Evolutionary conservation across 164 flowering plant species (phyloP).

Genomic region (Brasenia schreberi): DNA sequence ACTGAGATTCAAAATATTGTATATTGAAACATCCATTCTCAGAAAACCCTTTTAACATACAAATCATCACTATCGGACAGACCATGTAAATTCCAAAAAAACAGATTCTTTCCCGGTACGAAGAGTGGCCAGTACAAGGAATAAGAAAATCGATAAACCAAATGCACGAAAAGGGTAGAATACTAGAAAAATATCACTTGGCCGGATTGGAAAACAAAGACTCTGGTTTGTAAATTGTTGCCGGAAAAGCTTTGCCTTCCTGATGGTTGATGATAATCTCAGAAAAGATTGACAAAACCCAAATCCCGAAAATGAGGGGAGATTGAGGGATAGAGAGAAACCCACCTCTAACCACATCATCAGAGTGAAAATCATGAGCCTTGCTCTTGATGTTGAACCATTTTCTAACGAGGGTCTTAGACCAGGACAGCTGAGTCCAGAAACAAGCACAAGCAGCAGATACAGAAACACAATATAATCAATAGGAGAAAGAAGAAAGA

Average conservation of each 20-base stretch:
- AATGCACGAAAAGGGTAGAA: no score
- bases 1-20: slow-evolving; percentile 14
- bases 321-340: background rate
- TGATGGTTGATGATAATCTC: background rate
- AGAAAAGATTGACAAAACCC: background rate
- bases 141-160: background rate
- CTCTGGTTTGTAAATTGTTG: no score
- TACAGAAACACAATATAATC: background rate
- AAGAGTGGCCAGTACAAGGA: background rate
- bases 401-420: slow-evolving; percentile 65
- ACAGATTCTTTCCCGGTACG: background rate
- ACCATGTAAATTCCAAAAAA: no score
- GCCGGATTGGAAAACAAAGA: background rate
- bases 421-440: slow-evolving; percentile 66
- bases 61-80: no score
- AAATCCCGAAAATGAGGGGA: background rate
- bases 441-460: background rate
- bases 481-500: slow-evolving; percentile 3
- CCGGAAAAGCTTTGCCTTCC: background rate
- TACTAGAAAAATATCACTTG: background rate
- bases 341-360: slow-evolving; percentile 22
- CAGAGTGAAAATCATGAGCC: slow-evolving; percentile 59
- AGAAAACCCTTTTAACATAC: no score
- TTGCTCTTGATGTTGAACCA: slow-evolving; percentile 84
- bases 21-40: background rate